A percentile compares a stretch with the other conserved stretches of the same genome.
Evolutionary conservation across 2,329 filamentous ascomycete genomes (phyloP).

Genomic region (Fusarium goolgardi): DNA sequence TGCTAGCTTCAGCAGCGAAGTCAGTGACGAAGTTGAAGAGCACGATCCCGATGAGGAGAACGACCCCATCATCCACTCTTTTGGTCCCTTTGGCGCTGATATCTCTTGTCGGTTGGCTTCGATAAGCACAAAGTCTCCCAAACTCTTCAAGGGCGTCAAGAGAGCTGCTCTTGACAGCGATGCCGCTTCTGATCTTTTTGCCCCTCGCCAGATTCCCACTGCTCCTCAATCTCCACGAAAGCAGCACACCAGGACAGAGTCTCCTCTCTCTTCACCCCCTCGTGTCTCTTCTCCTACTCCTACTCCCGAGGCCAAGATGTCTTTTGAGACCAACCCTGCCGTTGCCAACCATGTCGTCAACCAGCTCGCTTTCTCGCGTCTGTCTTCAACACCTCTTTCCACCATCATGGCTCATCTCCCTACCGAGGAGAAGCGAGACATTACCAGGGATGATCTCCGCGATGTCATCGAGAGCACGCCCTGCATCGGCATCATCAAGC

Average conservation of each 20-base stretch:
- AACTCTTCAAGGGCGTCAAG: constrained; percentile 50
- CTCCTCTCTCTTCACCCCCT: constrained; percentile 46
- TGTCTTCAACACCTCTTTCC: constrained; percentile 91
- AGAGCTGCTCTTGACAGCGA: constrained; percentile 35
- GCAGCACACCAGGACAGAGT: constrained; percentile 40
- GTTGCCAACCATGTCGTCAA: constrained; percentile 91
- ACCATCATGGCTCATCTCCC: constrained; percentile 91
- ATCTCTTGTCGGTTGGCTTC: constrained; percentile 84
- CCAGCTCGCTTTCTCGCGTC: constrained; percentile 92
- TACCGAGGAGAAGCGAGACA: constrained; percentile 66
- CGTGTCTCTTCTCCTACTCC: constrained; percentile 40
- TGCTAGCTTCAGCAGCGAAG: constrained; percentile 68
- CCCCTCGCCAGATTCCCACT: constrained; percentile 41
- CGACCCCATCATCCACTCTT: constrained; percentile 91
- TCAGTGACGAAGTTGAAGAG: constrained; percentile 64
- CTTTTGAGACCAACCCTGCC: constrained; percentile 54
- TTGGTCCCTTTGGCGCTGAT: constrained; percentile 89
- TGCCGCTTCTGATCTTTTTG: constrained; percentile 43
- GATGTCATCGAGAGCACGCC: constrained; percentile 76
- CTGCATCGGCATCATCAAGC: constrained; percentile 88
- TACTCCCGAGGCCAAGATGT: constrained; percentile 41
- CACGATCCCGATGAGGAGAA: constrained; percentile 92
- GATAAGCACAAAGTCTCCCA: constrained; percentile 76
- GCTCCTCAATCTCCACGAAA: constrained; percentile 42
- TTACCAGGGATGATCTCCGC: constrained; percentile 74